These are phyloP conservation scores for Calonectria henricotiae DNA, from an alignment of 2,329 filamentous ascomycete genomes.

Conservation along the genomic window DNA sequence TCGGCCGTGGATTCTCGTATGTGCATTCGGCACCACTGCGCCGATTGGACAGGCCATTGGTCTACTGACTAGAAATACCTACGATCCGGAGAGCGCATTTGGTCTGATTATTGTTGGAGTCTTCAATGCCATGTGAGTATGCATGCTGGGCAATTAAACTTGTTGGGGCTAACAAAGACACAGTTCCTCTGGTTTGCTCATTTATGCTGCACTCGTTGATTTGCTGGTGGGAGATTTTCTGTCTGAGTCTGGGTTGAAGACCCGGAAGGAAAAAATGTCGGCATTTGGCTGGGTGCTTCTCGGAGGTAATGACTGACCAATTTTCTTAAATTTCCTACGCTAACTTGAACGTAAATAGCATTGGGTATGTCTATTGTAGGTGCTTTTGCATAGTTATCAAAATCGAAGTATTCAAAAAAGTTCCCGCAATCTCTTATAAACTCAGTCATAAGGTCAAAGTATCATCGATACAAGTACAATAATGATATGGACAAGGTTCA, in stretches of 20 bases:
- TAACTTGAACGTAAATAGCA: slow-evolving; percentile 44
- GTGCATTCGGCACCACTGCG: slow-evolving; percentile 76
- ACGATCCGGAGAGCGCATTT: slow-evolving; percentile 76
- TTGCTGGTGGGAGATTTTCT: slow-evolving; percentile 77
- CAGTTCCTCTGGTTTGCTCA: slow-evolving; percentile 73
- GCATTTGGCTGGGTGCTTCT: slow-evolving; percentile 69
- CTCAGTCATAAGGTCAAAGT: not conserved
- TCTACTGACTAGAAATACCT: slow-evolving; percentile 70
- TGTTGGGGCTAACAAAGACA: not conserved
- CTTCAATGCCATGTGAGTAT: slow-evolving; percentile 75
- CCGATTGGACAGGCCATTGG: slow-evolving; percentile 78
- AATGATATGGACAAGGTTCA: not conserved
- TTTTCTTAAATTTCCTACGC: not conserved
- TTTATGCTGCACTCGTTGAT: slow-evolving; percentile 77
- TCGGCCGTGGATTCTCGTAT: slow-evolving; percentile 74
- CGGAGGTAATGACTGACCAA: slow-evolving; percentile 62
- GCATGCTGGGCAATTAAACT: accelerated
- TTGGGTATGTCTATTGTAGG: slow-evolving; percentile 57
- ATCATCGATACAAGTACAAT: not conserved
- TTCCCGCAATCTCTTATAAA: not conserved
- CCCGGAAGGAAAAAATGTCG: slow-evolving; percentile 67
- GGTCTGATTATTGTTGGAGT: slow-evolving; percentile 76
- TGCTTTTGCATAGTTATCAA: slow-evolving; percentile 52
- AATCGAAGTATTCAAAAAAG: not conserved
- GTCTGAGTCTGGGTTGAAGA: slow-evolving; percentile 71